Conservation (phyloP, 1,284 basidiomycete species). For the Chondrostereum purpureum region DNA sequence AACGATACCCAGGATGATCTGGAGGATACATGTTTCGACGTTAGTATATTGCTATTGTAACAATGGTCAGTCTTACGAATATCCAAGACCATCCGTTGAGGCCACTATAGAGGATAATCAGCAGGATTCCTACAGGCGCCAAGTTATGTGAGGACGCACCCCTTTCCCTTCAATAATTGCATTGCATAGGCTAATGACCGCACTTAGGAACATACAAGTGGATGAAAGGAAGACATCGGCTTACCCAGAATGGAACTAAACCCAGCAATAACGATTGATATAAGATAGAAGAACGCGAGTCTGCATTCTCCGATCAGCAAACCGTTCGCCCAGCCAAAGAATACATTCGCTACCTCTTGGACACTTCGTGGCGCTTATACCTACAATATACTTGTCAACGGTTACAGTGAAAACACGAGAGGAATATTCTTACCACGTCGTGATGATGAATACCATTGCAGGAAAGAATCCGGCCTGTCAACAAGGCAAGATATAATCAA, state of each 20-base stretch:
- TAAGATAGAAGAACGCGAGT: constrained; percentile 31
- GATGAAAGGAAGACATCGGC: constrained; percentile 14
- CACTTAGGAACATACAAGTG: not conserved
- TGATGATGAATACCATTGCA: constrained; percentile 33
- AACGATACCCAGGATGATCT: constrained; percentile 35
- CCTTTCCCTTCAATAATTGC: constrained; percentile 30
- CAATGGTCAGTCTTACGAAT: constrained; percentile 26
- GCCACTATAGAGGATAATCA: too few relatives aligned
- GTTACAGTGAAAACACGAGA: not conserved
- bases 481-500: constrained; percentile 28
- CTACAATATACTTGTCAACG: constrained; percentile 21
- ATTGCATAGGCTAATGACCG: constrained; percentile 12
- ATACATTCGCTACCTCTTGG: constrained; percentile 27
- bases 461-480: constrained; percentile 34
- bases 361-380: constrained; percentile 41
- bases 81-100: constrained; percentile 41
- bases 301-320: constrained; percentile 17
- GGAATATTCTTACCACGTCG: constrained; percentile 27
- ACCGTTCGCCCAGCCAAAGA: not conserved
- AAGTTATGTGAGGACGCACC: too few relatives aligned
- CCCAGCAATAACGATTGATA: constrained; percentile 31
- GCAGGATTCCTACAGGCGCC: too few relatives aligned
- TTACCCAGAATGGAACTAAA: constrained; percentile 35
- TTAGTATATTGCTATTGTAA: not conserved
- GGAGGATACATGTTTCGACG: not conserved